phyloP scores from a whole-genome alignment of 805 yeast genomes.

The Starmerella gropengiesseri region DNA sequence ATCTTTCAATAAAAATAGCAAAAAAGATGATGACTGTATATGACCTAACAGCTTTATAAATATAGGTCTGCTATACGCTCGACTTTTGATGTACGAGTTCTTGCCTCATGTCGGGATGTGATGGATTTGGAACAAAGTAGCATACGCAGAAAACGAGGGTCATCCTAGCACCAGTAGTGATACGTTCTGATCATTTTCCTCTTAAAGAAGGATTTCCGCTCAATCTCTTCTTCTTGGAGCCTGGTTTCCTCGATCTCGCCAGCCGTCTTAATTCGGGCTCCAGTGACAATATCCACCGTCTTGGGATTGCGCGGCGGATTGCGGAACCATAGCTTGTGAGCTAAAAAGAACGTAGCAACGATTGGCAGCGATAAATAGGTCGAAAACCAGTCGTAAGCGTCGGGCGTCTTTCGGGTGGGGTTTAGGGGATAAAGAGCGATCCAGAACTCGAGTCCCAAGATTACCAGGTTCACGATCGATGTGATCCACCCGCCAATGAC shows the following conservation, averaged over 20 bases:
- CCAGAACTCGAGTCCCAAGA: conserved; percentile 72
- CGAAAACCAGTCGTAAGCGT: conserved; percentile 37
- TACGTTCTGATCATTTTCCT: not conserved
- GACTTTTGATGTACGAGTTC: no score
- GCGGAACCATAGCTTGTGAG: conserved; percentile 19
- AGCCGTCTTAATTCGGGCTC: conserved; percentile 16
- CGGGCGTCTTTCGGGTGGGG: conserved; percentile 30
- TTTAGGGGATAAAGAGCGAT: conserved; percentile 64
- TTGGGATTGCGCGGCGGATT: conserved; percentile 8
- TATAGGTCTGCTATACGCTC: no score
- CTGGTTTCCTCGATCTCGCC: conserved; percentile 5
- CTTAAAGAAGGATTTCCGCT: conserved; percentile 1
- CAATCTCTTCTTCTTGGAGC: conserved; percentile 5
- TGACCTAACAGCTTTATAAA: no score
- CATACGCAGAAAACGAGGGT: no score
- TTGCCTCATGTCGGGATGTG: no score
- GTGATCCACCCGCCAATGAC: conserved; percentile 59
- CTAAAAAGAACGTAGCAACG: conserved; percentile 15
- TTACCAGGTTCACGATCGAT: conserved; percentile 43
- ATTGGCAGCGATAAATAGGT: conserved; percentile 41
- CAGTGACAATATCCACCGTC: conserved; percentile 17
- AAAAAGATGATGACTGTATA: no score
- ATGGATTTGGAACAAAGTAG: no score
- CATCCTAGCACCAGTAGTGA: conserved; percentile 1
- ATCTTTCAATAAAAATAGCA: no score